Conservation (phyloP, 2,329 filamentous ascomycete species). For the Parafenestella ontariensis region DNA sequence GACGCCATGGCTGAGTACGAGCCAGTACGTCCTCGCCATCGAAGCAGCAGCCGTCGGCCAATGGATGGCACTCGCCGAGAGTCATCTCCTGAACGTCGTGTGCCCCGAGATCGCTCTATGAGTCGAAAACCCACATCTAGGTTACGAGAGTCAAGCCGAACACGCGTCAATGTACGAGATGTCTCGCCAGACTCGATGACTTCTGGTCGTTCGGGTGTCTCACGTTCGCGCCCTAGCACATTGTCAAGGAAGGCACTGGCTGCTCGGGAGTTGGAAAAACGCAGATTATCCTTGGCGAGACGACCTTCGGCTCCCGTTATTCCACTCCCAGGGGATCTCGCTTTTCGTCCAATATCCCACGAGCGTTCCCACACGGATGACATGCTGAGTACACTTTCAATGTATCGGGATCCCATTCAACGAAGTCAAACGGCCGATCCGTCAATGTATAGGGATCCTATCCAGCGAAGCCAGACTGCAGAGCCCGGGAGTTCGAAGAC, state of each 20-base stretch:
- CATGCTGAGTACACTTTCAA: constrained; percentile 44
- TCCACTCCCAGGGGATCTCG: constrained; percentile 70
- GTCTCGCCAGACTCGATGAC: constrained; percentile 45
- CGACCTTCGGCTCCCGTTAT: constrained; percentile 82
- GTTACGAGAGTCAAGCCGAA: constrained; percentile 41
- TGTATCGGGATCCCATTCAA: constrained; percentile 49
- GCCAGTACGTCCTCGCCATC: constrained; percentile 55
- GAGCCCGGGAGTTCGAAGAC: constrained; percentile 61
- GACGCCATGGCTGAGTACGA: constrained; percentile 70
- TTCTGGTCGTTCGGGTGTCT: constrained; percentile 39
- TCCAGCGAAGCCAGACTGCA: constrained; percentile 69
- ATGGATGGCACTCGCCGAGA: constrained; percentile 55
- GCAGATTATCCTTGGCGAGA: constrained; percentile 77
- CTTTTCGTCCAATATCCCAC: constrained; percentile 39
- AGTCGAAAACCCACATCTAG: constrained; percentile 42
- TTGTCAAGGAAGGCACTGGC: constrained; percentile 54
- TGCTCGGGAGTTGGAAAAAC: constrained; percentile 86
- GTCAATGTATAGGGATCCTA: constrained; percentile 43
- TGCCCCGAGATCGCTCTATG: constrained; percentile 45
- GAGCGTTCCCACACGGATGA: constrained; percentile 52
- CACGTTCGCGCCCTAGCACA: constrained; percentile 32
- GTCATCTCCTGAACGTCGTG: constrained; percentile 53
- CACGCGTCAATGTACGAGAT: constrained; percentile 43
- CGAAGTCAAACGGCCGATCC: constrained; percentile 72
- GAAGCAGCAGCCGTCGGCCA: constrained; percentile 60